Evolutionary conservation across 2,329 filamentous ascomycete species (phyloP).

Genomic region (Colletotrichum lindemuthianum): DNA sequence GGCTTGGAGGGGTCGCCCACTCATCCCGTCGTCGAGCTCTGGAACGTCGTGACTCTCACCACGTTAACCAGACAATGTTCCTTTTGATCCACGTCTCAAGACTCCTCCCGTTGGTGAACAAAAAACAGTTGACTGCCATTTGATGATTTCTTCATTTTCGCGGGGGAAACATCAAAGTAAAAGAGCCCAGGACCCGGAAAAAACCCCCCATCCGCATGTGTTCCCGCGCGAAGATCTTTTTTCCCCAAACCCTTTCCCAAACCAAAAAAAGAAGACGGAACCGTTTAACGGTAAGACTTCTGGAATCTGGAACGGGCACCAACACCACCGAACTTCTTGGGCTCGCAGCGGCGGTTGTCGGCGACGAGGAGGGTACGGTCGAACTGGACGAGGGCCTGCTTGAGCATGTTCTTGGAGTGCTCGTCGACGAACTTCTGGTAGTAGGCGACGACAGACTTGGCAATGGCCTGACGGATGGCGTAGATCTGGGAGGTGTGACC

Average conservation of each 20-base stretch:
- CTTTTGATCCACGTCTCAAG: constrained; percentile 46
- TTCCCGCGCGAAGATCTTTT: no score
- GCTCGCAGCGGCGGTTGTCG: constrained; percentile 98
- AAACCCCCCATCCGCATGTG: constrained; percentile 28
- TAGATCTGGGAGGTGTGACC: constrained; percentile 98
- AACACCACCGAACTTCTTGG: constrained; percentile 96
- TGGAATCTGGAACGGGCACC: constrained; percentile 97
- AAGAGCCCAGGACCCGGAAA: constrained; percentile 28
- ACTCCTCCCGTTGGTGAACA: constrained; percentile 27
- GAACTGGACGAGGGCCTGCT: constrained; percentile 95
- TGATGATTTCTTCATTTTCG: constrained; percentile 8
- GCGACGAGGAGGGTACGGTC: constrained; percentile 97
- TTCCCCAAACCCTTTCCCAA: not conserved
- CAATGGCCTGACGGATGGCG: constrained; percentile 98
- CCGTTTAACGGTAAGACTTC: constrained; percentile 96
- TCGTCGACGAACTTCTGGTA: constrained; percentile 99
- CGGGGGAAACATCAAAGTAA: constrained; percentile 33
- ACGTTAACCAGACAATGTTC: constrained; percentile 42
- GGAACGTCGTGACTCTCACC: constrained; percentile 10
- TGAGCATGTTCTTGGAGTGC: constrained; percentile 99
- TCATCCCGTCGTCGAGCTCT: constrained; percentile 9
- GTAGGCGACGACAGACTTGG: constrained; percentile 91
- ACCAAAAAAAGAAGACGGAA: constrained; percentile 33
- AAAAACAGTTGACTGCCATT: constrained; percentile 30
- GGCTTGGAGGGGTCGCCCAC: not conserved